Evolutionary conservation across 371 early-diverging fungal genomes (phyloP).

Genomic region (Mortierella sp.): DNA sequence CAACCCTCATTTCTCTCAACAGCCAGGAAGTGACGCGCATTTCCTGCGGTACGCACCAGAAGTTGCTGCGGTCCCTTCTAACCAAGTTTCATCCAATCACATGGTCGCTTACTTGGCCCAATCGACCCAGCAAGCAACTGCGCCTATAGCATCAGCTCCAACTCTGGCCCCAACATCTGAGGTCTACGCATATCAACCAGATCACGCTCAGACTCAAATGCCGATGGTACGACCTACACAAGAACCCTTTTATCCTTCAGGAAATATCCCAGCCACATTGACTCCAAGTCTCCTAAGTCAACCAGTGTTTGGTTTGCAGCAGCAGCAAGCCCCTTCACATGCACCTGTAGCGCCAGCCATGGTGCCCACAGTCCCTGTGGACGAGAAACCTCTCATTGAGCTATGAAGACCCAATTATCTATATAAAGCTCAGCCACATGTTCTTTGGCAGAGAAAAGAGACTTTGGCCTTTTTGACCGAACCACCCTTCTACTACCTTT

Average conservation of each 20-base stretch:
- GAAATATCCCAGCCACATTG: conserved; percentile 7
- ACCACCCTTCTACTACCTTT: too few relatives aligned
- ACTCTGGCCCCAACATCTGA: conserved; percentile 13
- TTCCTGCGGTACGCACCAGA: conserved; percentile 15
- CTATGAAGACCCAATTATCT: conserved; percentile 13
- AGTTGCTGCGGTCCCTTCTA: conserved; percentile 13
- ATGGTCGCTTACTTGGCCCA: too few relatives aligned
- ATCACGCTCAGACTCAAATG: too few relatives aligned
- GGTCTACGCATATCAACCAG: too few relatives aligned
- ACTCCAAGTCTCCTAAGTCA: conserved; percentile 1
- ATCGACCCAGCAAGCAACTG: too few relatives aligned
- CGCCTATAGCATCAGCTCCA: conserved; percentile 1
- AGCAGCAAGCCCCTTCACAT: neutral
- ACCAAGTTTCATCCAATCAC: neutral
- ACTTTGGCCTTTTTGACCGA: too few relatives aligned
- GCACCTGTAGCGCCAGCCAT: neutral
- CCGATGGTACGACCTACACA: too few relatives aligned
- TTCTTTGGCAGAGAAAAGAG: too few relatives aligned
- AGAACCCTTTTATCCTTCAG: neutral
- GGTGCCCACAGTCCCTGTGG: conserved; percentile 17
- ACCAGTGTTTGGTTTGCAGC: neutral
- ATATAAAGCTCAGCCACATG: too few relatives aligned
- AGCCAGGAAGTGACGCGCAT: conserved; percentile 19
- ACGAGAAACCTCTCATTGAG: conserved; percentile 48
- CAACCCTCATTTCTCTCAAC: neutral